Base-by-base conservation (phyloP, 495 filamentous ascomycete genomes). In the Aspergillus campestris region DNA sequence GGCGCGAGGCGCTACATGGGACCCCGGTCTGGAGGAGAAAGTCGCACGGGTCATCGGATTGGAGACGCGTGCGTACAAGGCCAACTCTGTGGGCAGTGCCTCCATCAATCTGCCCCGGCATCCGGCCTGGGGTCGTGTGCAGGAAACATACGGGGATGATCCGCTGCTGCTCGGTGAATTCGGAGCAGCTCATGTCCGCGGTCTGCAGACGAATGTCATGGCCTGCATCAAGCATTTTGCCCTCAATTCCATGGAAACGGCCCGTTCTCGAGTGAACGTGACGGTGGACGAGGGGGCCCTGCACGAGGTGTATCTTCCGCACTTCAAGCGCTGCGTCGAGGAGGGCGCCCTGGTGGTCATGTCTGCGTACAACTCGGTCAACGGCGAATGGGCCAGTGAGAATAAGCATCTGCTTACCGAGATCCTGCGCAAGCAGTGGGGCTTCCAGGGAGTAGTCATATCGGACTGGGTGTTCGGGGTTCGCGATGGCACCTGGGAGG, bases 381-480 rank as follows among this genome's bases (percentile, higher is more conserved):
- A 52, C 37, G 45, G 50, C 11, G 45, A 52, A 29, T 52, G 45
- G 45, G 50, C 50, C 4, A 38, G 50, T 1, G 35, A 53, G 45
- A 53, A 49, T 34, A 11, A 15, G 7, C 15, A 41, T 8, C 32
- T 53, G 7, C 37, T 53, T 27, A 49, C 40, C 0, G 41, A 45
- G 6, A 53, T 53, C 18, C 35, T 53, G 13, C 45, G 50, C 11
- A 32, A 30, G 7, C 12, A 49, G 30, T 53, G 50, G 50, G 50
- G 50, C 7, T 53, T 53, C 37, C 8, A 49, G 14, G 50, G 50
- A 7, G 8, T 53, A 2, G 44, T 49, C 6, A 53, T 53, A 31
- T 49, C 50, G 1, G 50, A 53, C 38, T 53, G 43, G 9, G 44
- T 58, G 31, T 58, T 51, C 24, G 55, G 55, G 7, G 15, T 58